Evolutionary conservation across 2,329 filamentous ascomycete genomes (phyloP).

Genomic region (Blastomyces silverae): DNA sequence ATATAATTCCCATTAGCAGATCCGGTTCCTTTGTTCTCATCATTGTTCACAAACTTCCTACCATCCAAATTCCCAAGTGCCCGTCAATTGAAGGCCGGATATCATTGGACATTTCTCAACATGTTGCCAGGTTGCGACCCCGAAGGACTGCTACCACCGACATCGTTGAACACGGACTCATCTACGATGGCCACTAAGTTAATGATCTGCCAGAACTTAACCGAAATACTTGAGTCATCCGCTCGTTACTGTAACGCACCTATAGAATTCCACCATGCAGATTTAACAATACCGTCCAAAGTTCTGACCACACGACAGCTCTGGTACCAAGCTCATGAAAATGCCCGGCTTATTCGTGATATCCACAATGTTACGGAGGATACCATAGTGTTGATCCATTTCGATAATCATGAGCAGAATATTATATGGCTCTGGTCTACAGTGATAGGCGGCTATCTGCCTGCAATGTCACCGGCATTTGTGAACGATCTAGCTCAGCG

Average conservation of each 20-base stretch:
- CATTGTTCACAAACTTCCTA: not conserved
- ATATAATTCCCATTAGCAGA: not conserved
- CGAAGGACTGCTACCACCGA: not conserved
- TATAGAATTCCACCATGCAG: conserved; percentile 14
- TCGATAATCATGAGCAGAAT: conserved; percentile 34
- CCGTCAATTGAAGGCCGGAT: not conserved
- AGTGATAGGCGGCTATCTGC: conserved; percentile 34
- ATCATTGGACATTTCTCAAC: not conserved
- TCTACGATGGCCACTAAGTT: conserved; percentile 8
- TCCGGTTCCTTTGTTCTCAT: not conserved
- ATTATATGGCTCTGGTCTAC: conserved; percentile 42
- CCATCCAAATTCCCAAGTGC: not conserved
- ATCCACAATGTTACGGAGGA: conserved; percentile 10
- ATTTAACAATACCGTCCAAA: conserved; percentile 5
- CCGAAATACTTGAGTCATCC: conserved; percentile 13
- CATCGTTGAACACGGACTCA: conserved; percentile 4
- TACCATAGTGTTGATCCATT: conserved; percentile 26
- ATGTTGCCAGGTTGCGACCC: not conserved
- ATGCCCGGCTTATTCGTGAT: conserved; percentile 11
- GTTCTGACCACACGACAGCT: conserved; percentile 14
- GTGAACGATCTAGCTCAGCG: conserved; percentile 27
- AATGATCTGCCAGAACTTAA: conserved; percentile 11
- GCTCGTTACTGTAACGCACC: conserved; percentile 11
- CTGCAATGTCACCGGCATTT: conserved; percentile 35
- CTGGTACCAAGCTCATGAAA: conserved; percentile 13